These are phyloP conservation scores for Anisogramma anomala DNA, from an alignment of 2,329 filamentous ascomycete genomes.

Conservation along the genomic window DNA sequence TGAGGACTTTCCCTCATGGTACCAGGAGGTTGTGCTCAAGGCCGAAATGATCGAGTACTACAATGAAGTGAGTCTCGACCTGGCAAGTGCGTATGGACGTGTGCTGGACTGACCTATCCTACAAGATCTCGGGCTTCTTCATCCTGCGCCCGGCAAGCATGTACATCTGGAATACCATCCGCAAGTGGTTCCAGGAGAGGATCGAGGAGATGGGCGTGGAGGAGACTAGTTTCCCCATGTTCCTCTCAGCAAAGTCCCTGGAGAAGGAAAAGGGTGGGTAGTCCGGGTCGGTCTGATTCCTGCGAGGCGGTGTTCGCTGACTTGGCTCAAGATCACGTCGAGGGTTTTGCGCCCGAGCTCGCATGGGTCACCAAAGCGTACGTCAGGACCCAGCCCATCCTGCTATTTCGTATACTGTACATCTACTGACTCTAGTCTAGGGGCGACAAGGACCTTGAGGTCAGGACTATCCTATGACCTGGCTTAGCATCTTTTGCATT, in stretches of 20 bases:
- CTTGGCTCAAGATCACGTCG: conserved; percentile 59
- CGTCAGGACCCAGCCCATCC: conserved; percentile 23
- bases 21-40: conserved; percentile 94
- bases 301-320: neutral
- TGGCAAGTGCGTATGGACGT: neutral
- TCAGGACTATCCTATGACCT: neutral
- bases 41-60: conserved; percentile 98
- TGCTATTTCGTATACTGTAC: neutral
- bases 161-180: conserved; percentile 56
- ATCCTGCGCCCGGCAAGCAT: conserved; percentile 66
- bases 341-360: conserved; percentile 92
- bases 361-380: conserved; percentile 80
- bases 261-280: conserved; percentile 58
- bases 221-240: conserved; percentile 94
- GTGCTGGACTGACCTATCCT: neutral
- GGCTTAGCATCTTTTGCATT: neutral
- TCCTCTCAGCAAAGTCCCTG: conserved; percentile 83
- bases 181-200: conserved; percentile 55
- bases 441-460: conserved; percentile 82
- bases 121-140: conserved; percentile 89
- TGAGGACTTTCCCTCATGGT: conserved; percentile 74
- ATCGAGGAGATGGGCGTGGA: conserved; percentile 90
- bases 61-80: conserved; percentile 23
- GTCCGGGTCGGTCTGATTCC: too few relatives aligned
- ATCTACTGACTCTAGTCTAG: conserved; percentile 31